Percentiles rank a stretch among this genome's conserved stretches.
Conservation (phyloP, 2,329 filamentous ascomycete species). For the Phyllosticta citrichinensis region DNA sequence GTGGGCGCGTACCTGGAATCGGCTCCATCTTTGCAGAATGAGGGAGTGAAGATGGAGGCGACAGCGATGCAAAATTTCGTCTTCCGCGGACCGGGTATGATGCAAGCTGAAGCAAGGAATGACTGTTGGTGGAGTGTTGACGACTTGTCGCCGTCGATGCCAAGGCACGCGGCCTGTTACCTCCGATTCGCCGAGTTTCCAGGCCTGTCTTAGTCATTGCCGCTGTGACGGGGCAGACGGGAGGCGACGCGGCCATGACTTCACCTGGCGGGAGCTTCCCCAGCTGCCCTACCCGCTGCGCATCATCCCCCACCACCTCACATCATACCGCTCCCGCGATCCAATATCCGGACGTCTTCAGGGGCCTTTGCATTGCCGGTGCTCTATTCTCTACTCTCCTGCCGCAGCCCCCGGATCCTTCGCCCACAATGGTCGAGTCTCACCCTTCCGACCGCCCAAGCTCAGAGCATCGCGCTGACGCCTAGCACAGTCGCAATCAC, state of each 20-base stretch:
- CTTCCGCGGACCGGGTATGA: neutral
- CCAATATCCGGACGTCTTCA: neutral
- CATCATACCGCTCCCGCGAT: slow-evolving; percentile 4
- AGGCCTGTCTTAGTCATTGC: neutral
- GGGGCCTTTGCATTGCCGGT: neutral
- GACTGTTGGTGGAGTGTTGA: neutral
- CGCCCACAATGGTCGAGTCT: slow-evolving; percentile 3
- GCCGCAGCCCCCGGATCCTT: neutral
- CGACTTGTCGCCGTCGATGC: neutral
- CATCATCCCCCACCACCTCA: slow-evolving; percentile 10
- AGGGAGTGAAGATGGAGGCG: neutral
- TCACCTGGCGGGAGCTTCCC: neutral
- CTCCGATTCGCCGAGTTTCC: neutral
- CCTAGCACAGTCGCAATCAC: slow-evolving; percentile 69
- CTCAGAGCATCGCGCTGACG: slow-evolving; percentile 16
- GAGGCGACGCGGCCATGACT: neutral
- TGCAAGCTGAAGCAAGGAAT: neutral
- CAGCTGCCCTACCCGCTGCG: neutral
- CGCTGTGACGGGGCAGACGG: neutral
- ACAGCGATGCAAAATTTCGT: neutral
- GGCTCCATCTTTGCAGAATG: neutral
- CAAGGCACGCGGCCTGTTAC: neutral
- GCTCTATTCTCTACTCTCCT: neutral
- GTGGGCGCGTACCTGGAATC: slow-evolving; percentile 8
- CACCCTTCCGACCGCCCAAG: neutral